Conservation (phyloP, 2,329 filamentous ascomycete species). For the Neofusicoccum parvum region DNA sequence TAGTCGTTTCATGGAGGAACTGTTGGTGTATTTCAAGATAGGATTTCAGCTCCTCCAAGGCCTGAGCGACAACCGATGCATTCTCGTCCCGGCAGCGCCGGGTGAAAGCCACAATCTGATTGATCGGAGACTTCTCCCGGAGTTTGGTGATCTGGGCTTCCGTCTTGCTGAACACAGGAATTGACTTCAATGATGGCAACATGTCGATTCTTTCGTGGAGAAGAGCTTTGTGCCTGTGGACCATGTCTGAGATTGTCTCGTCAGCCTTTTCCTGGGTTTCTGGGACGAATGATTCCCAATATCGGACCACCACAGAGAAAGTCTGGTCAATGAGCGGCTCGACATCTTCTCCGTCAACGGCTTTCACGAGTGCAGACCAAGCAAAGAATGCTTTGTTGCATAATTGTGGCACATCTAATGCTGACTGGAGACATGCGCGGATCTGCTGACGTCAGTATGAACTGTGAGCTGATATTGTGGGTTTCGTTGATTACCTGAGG, state of each 20-base stretch:
- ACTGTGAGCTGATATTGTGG: background rate
- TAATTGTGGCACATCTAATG: constrained; percentile 73
- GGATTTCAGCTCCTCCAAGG: constrained; percentile 72
- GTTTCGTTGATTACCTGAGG: constrained; percentile 67
- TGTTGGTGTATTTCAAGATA: constrained; percentile 75
- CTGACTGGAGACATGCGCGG: constrained; percentile 86
- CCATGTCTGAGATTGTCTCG: constrained; percentile 64
- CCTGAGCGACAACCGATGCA: constrained; percentile 78
- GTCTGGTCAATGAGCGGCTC: constrained; percentile 82
- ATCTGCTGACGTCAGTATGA: constrained; percentile 59
- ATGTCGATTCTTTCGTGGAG: constrained; percentile 70
- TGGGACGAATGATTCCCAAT: constrained; percentile 71
- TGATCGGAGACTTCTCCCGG: constrained; percentile 60
- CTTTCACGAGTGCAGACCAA: constrained; percentile 77
- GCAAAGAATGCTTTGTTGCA: constrained; percentile 77
- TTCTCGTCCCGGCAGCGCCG: constrained; percentile 81
- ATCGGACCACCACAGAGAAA: constrained; percentile 80
- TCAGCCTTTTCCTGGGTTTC: constrained; percentile 62
- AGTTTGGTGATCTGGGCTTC: constrained; percentile 67
- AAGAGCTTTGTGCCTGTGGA: constrained; percentile 63
- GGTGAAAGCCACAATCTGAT: constrained; percentile 71
- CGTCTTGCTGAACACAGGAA: constrained; percentile 69
- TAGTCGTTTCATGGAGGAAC: constrained; percentile 75
- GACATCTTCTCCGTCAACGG: constrained; percentile 73
- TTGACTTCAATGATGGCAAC: constrained; percentile 74